Conservation (phyloP, 768 basidiomycete genomes). For the Lactifluus echinatus region DNA sequence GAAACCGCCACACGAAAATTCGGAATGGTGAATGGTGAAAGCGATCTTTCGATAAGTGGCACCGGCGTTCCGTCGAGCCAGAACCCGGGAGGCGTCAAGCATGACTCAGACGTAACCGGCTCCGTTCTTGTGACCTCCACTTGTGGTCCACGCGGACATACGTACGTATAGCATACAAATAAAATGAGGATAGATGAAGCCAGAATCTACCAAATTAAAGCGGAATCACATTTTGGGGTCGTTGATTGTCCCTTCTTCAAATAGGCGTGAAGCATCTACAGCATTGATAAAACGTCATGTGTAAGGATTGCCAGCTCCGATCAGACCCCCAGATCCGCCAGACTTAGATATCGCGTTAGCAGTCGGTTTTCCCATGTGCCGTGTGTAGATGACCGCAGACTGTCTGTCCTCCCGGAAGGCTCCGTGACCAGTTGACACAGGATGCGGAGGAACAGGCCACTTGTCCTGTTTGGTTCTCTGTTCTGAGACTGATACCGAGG, state of each 20-base stretch:
- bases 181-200: background rate
- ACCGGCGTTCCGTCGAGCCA: background rate
- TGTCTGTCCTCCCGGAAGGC: constrained; percentile 14
- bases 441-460: background rate
- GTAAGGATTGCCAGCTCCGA: background rate
- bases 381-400: background rate
- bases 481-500: constrained; percentile 1
- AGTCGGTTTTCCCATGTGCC: background rate
- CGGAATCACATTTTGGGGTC: background rate
- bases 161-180: too few species aligned
- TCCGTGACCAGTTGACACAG: background rate
- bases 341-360: background rate
- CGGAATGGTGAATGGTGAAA: too few species aligned
- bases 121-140: background rate
- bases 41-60: background rate
- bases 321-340: background rate
- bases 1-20: too few species aligned
- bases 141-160: background rate
- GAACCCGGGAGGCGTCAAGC: background rate
- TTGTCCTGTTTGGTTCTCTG: background rate
- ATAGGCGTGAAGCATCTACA: background rate
- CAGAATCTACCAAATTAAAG: background rate
- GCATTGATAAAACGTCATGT: background rate
- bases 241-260: background rate
- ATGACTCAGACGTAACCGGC: background rate